A percentile compares a stretch with the other conserved stretches of the same genome.
These are phyloP conservation scores for Cyberlindnera xylosilytica DNA, from an alignment of 805 yeast genomes.

Conservation along the genomic window DNA sequence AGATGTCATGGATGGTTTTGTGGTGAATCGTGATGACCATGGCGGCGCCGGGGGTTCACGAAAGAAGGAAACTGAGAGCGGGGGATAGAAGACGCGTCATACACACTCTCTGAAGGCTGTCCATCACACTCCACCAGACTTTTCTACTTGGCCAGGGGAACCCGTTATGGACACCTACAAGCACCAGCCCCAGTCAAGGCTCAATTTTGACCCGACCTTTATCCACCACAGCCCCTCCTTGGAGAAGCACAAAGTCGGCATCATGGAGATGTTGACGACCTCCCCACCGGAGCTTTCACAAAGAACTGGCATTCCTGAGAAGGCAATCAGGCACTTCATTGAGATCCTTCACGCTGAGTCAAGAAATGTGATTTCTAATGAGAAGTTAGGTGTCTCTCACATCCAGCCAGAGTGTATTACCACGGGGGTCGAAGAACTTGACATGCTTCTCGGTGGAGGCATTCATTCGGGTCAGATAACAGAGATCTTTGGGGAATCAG, in stretches of 20 bases:
- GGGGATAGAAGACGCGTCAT: too few relatives aligned
- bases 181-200: constrained; percentile 34
- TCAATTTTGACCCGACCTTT: constrained; percentile 34
- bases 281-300: constrained; percentile 23
- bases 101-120: too few relatives aligned
- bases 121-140: too few relatives aligned
- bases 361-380: neutral
- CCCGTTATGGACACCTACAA: constrained; percentile 46
- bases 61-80: too few relatives aligned
- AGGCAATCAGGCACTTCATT: constrained; percentile 8
- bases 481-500: constrained; percentile 81
- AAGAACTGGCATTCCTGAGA: constrained; percentile 12
- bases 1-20: too few relatives aligned
- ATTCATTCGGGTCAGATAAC: constrained; percentile 53
- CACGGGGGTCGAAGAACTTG: constrained; percentile 52
- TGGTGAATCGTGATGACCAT: too few relatives aligned
- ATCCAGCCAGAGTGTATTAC: constrained; percentile 35
- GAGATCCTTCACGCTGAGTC: neutral
- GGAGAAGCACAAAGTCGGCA: constrained; percentile 31
- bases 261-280: constrained; percentile 40
- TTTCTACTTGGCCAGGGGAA: too few relatives aligned
- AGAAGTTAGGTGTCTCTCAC: too few relatives aligned
- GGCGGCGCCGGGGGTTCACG: too few relatives aligned
- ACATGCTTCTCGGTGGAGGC: constrained; percentile 53
- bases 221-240: constrained; percentile 29